Evolutionary conservation across 495 filamentous ascomycete species (phyloP).

Genomic region (Podospora pseudocomata): DNA sequence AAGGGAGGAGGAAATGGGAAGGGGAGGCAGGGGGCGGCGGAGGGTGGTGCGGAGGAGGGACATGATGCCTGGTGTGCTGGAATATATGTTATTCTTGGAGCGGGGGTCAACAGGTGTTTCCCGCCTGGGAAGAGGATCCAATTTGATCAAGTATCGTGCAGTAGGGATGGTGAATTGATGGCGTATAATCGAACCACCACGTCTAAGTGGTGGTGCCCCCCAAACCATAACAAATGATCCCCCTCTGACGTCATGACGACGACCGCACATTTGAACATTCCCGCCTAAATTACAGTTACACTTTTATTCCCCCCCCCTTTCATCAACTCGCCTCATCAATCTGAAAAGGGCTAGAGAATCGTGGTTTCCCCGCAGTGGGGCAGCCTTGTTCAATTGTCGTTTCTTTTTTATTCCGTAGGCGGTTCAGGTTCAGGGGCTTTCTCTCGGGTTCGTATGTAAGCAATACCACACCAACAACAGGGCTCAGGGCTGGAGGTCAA

Average conservation of each 20-base stretch:
- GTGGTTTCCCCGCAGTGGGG: constrained; percentile 4
- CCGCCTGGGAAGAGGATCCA: too few relatives aligned
- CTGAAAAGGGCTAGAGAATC: not conserved
- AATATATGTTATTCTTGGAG: too few relatives aligned
- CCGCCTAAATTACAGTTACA: not conserved
- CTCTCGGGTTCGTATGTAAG: not conserved
- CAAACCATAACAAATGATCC: not conserved
- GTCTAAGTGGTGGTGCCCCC: not conserved
- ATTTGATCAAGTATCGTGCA: too few relatives aligned
- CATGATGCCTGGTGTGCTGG: not conserved
- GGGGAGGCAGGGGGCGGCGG: not conserved
- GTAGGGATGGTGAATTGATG: not conserved
- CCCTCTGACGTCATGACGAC: constrained; percentile 20
- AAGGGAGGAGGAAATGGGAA: not conserved
- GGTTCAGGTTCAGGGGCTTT: not conserved
- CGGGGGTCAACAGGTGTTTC: too few relatives aligned
- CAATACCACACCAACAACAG: too few relatives aligned
- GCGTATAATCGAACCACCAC: not conserved
- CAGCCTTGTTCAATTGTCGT: not conserved
- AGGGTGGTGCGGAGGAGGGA: constrained; percentile 8
- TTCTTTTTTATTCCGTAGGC: not conserved
- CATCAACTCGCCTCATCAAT: not conserved
- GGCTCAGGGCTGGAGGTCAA: too few relatives aligned
- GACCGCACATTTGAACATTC: not conserved
- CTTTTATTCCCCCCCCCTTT: not conserved